Percentiles rank a stretch among this genome's conserved stretches.
These are phyloP conservation scores for Arachnomyces sp. DNA, from an alignment of 2,329 filamentous ascomycete species.

Conservation along the genomic window DNA sequence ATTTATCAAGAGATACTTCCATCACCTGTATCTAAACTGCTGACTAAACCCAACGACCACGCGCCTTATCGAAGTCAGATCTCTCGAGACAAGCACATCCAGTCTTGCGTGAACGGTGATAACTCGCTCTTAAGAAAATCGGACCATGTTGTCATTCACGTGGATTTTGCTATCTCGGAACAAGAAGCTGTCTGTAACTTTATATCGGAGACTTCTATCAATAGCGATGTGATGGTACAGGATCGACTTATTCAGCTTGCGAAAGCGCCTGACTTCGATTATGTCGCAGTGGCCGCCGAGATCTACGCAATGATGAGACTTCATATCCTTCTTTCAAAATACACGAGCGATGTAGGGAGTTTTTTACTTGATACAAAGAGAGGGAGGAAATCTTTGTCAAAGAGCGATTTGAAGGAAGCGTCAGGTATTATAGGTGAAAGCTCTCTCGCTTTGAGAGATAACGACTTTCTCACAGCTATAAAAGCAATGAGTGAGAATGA, in stretches of 20 bases:
- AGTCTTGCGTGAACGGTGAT: background rate
- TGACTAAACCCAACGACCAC: background rate
- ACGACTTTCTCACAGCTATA: no score
- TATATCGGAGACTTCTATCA: conserved; percentile 4
- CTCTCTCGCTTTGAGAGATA: no score
- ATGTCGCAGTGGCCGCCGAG: no score
- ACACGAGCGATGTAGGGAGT: conserved; percentile 11
- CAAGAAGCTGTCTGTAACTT: conserved; percentile 15
- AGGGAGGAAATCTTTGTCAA: conserved; percentile 2
- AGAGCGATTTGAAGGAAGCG: no score
- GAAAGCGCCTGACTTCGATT: no score
- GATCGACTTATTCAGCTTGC: conserved; percentile 15
- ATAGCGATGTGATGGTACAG: conserved; percentile 14
- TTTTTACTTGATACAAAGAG: conserved; percentile 17
- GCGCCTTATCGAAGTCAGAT: conserved; percentile 1
- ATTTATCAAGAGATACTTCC: conserved; percentile 10
- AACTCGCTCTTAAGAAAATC: background rate
- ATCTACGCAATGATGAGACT: no score
- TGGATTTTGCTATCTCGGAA: conserved; percentile 20
- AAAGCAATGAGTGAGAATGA: background rate
- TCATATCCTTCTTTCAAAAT: no score
- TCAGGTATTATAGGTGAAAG: no score
- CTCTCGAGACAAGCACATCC: background rate
- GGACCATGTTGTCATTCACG: conserved; percentile 15
- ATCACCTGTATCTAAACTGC: conserved; percentile 1